These are phyloP conservation scores for Saccharomyces uvarum DNA, from an alignment of 1,139 yeast species.

Conservation along the genomic window DNA sequence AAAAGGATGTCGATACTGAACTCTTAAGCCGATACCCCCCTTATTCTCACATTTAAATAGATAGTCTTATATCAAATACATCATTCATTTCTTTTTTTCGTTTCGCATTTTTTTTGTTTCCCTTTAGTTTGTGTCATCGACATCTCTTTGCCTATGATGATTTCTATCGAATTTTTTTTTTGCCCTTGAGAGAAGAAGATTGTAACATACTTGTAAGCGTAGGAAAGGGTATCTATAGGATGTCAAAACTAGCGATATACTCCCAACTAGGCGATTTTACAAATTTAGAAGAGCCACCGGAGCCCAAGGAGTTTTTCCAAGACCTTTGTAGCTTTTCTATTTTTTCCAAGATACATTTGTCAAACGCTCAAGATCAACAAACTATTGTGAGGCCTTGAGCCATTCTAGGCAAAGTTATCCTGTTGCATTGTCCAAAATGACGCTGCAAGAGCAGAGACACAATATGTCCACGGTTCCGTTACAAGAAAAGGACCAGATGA, in stretches of 20 bases:
- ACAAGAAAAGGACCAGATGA: background rate
- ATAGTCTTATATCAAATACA: background rate
- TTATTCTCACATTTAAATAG: background rate
- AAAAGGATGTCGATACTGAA: background rate
- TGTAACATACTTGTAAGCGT: conserved; percentile 2
- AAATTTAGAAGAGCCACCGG: conserved; percentile 12
- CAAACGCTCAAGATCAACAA: conserved; percentile 7
- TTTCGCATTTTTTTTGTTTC: background rate
- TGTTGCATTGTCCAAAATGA: background rate
- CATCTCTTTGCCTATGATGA: background rate
- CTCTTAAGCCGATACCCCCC: background rate
- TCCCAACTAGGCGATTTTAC: conserved; percentile 7
- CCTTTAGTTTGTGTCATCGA: background rate
- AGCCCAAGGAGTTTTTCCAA: conserved; percentile 8
- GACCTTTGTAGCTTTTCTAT: background rate
- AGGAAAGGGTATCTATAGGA: background rate
- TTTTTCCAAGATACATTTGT: background rate
- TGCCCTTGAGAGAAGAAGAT: background rate
- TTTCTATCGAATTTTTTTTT: background rate
- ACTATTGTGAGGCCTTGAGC: conserved; percentile 4
- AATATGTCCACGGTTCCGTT: background rate
- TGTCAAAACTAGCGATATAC: conserved; percentile 5
- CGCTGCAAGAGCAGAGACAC: background rate
- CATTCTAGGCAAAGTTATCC: conserved; percentile 2
- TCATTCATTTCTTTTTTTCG: background rate